Evolutionary conservation across 2,329 filamentous ascomycete genomes (phyloP).

Genomic region (Paecilomyces fulvus): DNA sequence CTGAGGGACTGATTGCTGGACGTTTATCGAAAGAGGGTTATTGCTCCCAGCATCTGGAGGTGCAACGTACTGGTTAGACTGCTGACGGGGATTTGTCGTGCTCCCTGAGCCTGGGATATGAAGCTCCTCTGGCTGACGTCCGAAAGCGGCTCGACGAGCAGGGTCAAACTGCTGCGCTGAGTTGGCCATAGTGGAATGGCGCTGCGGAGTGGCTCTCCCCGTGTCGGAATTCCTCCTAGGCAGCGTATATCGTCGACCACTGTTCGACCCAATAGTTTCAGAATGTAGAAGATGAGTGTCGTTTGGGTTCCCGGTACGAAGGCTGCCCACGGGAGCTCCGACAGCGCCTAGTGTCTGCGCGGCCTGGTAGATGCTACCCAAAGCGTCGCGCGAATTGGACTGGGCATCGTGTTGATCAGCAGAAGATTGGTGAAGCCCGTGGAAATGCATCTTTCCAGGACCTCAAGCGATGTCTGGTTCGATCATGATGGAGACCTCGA

Average conservation of each 20-base stretch:
- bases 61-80: slow-evolving; percentile 40
- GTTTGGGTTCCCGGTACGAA: slow-evolving; percentile 22
- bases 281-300: slow-evolving; percentile 36
- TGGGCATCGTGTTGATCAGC: background rate
- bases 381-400: slow-evolving; percentile 16
- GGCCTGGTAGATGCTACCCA: slow-evolving; percentile 38
- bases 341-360: slow-evolving; percentile 41
- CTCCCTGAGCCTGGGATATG: slow-evolving; percentile 41
- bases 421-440: slow-evolving; percentile 10
- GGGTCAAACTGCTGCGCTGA: slow-evolving; percentile 42
- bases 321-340: slow-evolving; percentile 27
- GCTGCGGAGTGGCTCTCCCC: slow-evolving; percentile 2
- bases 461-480: background rate
- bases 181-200: slow-evolving; percentile 32
- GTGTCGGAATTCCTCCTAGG: slow-evolving; percentile 6
- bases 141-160: slow-evolving; percentile 41
- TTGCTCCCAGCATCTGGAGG: slow-evolving; percentile 41
- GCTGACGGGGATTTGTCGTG: slow-evolving; percentile 32
- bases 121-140: slow-evolving; percentile 47
- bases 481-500: background rate
- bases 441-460: slow-evolving; percentile 11
- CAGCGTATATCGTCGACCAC: slow-evolving; percentile 17
- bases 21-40: slow-evolving; percentile 48
- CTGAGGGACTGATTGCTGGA: slow-evolving; percentile 50
- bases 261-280: slow-evolving; percentile 21